Evolutionary conservation across 176 grass and related monocot species (phyloP).

Genomic region (Lolium multiflorum): DNA sequence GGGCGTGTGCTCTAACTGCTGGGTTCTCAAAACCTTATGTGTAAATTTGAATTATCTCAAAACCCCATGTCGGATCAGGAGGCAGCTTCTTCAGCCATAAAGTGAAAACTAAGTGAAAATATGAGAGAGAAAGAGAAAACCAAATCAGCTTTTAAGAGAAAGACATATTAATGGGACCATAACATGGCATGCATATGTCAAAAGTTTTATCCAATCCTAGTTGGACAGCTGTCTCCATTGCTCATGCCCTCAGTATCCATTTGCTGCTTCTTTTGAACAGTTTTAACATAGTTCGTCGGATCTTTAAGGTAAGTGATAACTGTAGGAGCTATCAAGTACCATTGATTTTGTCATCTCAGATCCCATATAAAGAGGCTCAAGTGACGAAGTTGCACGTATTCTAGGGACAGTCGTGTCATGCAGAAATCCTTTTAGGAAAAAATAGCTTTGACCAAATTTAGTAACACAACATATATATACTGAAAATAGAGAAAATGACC

Average conservation of each 20-base stretch:
- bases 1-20: too few relatives aligned
- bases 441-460: not conserved
- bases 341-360: not conserved
- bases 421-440: not conserved
- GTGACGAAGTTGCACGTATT: not conserved
- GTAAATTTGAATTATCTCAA: not conserved
- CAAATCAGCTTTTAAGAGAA: too few relatives aligned
- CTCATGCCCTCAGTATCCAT: too few relatives aligned
- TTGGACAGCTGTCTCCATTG: too few relatives aligned
- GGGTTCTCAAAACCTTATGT: not conserved
- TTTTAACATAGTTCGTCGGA: not conserved
- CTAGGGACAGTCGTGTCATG: not conserved
- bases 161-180: too few relatives aligned
- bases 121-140: too few relatives aligned
- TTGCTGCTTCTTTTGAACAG: not conserved
- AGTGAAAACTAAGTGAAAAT: too few relatives aligned
- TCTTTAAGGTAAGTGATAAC: not conserved
- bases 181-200: too few relatives aligned
- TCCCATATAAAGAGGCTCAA: not conserved
- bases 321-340: not conserved
- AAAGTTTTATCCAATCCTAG: too few relatives aligned
- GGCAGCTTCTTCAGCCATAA: too few relatives aligned
- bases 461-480: not conserved
- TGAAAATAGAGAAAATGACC: not conserved
- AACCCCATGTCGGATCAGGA: too few relatives aligned